Conservation (phyloP, 2,329 filamentous ascomycete species). For the Fusarium decemcellulare region DNA sequence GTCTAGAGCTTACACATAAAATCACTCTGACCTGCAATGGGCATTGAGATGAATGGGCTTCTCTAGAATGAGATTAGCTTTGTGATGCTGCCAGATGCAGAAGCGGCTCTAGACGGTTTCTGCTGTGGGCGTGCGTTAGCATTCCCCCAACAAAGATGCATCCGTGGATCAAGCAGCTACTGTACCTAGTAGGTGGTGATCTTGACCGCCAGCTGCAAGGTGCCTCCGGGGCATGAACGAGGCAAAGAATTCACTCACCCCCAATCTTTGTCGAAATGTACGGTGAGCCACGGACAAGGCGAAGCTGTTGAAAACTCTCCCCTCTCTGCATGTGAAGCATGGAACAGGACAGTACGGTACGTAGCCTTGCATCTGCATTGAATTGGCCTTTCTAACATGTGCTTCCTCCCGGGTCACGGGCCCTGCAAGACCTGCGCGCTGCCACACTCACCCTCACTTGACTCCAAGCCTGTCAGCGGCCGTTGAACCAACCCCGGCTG, state of each 20-base stretch:
- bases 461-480: conserved; percentile 11
- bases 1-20: too few species aligned
- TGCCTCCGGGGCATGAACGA: too few species aligned
- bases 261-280: background rate
- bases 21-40: too few species aligned
- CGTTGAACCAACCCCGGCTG: background rate
- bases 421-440: conserved; percentile 33
- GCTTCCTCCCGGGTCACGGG: conserved; percentile 34
- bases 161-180: background rate
- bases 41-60: too few species aligned
- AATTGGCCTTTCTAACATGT: conserved; percentile 18
- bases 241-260: too few species aligned
- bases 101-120: background rate
- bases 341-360: background rate
- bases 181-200: background rate
- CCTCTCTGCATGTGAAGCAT: conserved; percentile 12
- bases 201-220: too few species aligned
- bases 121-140: background rate
- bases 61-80: too few species aligned
- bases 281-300: background rate
- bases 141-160: background rate
- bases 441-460: conserved; percentile 23
- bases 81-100: background rate
- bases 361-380: background rate
- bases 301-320: background rate